Evolutionary conservation across 1,139 yeast genomes (phyloP), one percentile per base, ranked within the genome.

Genomic region (Hansenula anomala): DNA sequence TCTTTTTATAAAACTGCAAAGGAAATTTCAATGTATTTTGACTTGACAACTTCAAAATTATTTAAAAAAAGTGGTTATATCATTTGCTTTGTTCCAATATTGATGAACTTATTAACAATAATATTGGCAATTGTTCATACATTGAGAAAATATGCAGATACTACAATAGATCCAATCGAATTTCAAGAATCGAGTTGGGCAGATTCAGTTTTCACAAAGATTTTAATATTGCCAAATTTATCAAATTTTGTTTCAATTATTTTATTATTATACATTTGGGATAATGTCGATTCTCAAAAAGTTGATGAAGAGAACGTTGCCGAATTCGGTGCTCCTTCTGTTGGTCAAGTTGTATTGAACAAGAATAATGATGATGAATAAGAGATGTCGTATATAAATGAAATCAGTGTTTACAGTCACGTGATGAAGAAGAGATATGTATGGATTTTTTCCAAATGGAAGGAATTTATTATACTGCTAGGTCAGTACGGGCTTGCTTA

Each of bases 241-340:
- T 18, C 25, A 5, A 28, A 33, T 27, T 33, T 33, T 16, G 7
- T 32, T 5, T 15, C 23, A 9, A 32, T 32, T 18, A 7, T 18
- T 7, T 4, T 17, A 2, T 19, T 35, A 18, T 9, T 17, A 3
- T 15, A 16, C 8, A 12, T 29, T 9, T 35, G 37, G 37, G 26
- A 29, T 14, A 35, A 35, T 18, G 33, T 35, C 11, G 37, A 35
- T 19, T 29, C 37, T 17, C 32, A 29, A 29, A 35, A 19, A n/a
- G 25, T 35, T 29, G 37, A 35, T 19, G 37, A 35, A 24, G 23
- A 22, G 7, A 35, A 35, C 19, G 30, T 33, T n/a, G 30, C 29
- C 11, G 36, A 33, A 14, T 26, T 13, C 11, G 30, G 26, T 19
- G 36, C 36, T 20, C 36, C 36, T 24, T 13, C n/a, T 23, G 28